Conservation (phyloP, 805 yeast species). For the Jamesozyma piceae region DNA sequence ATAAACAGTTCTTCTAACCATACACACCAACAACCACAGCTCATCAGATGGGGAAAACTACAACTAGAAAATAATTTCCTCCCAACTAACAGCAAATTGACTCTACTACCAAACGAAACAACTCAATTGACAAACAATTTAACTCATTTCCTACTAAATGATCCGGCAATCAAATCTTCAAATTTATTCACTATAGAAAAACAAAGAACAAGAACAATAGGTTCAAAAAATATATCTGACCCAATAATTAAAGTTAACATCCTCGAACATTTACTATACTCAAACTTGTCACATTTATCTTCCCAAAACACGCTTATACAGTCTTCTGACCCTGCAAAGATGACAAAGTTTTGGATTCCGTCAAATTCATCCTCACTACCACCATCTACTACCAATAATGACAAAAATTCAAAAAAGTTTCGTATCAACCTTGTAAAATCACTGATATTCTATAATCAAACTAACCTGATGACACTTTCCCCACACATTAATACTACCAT, state of each 20-base stretch:
- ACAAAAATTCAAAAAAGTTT: not conserved
- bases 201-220: conserved; percentile 45
- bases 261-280: conserved; percentile 34
- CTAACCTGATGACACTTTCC: not conserved
- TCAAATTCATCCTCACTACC: no score
- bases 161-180: conserved; percentile 16
- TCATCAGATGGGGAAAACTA: conserved; percentile 32
- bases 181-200: conserved; percentile 44
- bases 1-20: conserved; percentile 16
- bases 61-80: conserved; percentile 19
- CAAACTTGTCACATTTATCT: not conserved
- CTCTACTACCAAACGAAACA: conserved; percentile 21
- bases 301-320: conserved; percentile 7
- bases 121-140: conserved; percentile 12
- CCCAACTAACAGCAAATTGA: not conserved
- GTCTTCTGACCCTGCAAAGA: conserved; percentile 25
- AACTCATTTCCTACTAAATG: not conserved
- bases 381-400: not conserved
- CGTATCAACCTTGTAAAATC: conserved; percentile 3
- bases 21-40: conserved; percentile 6
- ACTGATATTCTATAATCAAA: not conserved
- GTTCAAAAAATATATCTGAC: conserved; percentile 40
- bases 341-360: conserved; percentile 22
- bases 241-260: conserved; percentile 44
- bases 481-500: not conserved